Evolutionary conservation across 2,329 filamentous ascomycete genomes (phyloP), one percentile per base, ranked within the genome.

Genomic region (Macrophomina pseudophaseolina): DNA sequence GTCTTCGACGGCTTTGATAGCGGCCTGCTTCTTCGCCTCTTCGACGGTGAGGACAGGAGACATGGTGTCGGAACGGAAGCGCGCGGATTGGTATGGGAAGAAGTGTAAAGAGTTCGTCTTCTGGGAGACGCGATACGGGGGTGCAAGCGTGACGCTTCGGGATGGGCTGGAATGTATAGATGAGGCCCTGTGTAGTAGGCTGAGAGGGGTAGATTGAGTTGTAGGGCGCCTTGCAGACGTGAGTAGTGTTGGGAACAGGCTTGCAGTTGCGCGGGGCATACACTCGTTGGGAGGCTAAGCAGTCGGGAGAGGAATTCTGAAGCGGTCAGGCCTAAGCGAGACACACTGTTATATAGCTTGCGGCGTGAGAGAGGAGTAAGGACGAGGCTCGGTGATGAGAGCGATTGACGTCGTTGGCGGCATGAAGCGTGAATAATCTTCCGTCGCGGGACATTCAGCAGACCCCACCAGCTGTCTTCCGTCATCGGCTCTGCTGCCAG

Each of bases 21-120:
- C 92, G 63, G 92, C 92, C 49, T 87, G 85, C 73, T 88, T 87
- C 80, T 95, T 95, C 69, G 92, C 91, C 42, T 85, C 82, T 79
- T 94, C 91, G 71, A 94, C 78, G 44, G 75, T 58, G 28, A 67
- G 40, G n/a, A 38, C 52, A 52, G 66, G 62, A 30, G 59, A 49
- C 64, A 66, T 66, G 18, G 42, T 44, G 51, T 16, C 40, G n/a
- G 52, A 44, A 44, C 35, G 63, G 53, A 28, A 35, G 64, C 42
- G 64, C 23, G 54, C 32, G 44, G 56, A 44, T 63, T 14, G 28
- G 30, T 30, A 49, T 12, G 48, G 56, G n/a, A 48, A 28, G 12
- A 40, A 40, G 14, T n/a, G 48, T 7, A 14, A 16, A 48, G 16
- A 18, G 40, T 14, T 28, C 6, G 46, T 48, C 14, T 40, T 52